Base-by-base conservation (phyloP, 306 rosid genomes). In the Cicer chorassanicum region DNA sequence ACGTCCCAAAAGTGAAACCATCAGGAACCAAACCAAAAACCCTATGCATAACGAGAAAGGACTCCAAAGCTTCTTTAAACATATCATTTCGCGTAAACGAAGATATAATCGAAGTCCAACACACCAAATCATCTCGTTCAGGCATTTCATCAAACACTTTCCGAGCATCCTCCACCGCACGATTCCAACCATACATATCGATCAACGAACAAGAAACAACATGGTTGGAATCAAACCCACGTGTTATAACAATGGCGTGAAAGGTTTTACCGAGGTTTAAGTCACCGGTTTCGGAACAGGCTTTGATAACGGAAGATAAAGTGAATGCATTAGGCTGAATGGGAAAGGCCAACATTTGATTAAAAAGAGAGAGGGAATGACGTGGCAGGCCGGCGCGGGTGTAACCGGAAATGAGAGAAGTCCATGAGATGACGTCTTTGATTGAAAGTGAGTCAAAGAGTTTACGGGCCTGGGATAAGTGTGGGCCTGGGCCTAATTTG, bases 391-490 rank as follows among this genome's bases (percentile, higher is more conserved):
- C 90, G 7, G 44, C 70, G 8, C 66, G 75, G 60, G 87, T 87
- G 54, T 91, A 89, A 9, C 94, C 91, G 0, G 92, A 85, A 10
- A 93, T 82, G 80, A 93, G 89, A 0, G 98, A 93, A 4, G 94
- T 84, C 97, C 97, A 91, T 1, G 97, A 87, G 0, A 93, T 87
- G 9, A 88, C 93, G 66, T 93, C 98, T 72, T 83, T 89, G 16
- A 88, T 42, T 15, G 75, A 67, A 2, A 93, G 92, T 0, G 65
- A 75, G 40, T 88, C 86, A 16, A 93, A 93, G 16, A 91, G 84
- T 18, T 68, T 67, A 11, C 85, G 88, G 11, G 97, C 88, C 34
- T 89, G 74, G 38, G 43, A 61, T 74, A 84, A 65, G 73, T 69
- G 69, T 0, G 91, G 82, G 53, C 86, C 85, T 0, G 91, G 80